Evolutionary conservation across 2,329 filamentous ascomycete species (phyloP).

Genomic region (Iodosphaeria phyllophila): DNA sequence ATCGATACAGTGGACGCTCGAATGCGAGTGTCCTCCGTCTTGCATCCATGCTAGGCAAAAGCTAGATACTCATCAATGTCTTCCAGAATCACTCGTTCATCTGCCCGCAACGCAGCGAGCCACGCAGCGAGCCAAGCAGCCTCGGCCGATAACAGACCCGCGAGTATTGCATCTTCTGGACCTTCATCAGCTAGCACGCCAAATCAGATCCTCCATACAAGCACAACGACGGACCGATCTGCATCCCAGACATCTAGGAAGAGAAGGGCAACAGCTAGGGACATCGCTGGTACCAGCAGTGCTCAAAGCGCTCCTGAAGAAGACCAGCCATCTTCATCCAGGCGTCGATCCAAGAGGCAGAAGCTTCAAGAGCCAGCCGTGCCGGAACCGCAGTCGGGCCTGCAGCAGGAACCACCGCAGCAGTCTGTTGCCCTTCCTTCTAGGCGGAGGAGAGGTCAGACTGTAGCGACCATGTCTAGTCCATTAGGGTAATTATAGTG

Average conservation of each 20-base stretch:
- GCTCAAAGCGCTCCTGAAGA: too few species aligned
- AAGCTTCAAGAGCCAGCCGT: slow-evolving; percentile 35
- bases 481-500: slow-evolving; percentile 35
- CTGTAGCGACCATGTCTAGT: slow-evolving; percentile 49
- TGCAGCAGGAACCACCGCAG: slow-evolving; percentile 13
- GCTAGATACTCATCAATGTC: slow-evolving; percentile 66
- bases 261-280: slow-evolving; percentile 49
- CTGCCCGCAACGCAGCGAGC: slow-evolving; percentile 46
- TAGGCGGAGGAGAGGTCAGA: slow-evolving; percentile 42
- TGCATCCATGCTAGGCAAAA: slow-evolving; percentile 5
- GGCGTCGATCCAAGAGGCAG: slow-evolving; percentile 52
- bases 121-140: slow-evolving; percentile 52
- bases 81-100: slow-evolving; percentile 88
- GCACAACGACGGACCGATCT: slow-evolving; percentile 20
- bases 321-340: slow-evolving; percentile 15
- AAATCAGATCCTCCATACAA: slow-evolving; percentile 18
- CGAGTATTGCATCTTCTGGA: slow-evolving; percentile 20
- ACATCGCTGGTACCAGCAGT: too few species aligned
- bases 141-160: slow-evolving; percentile 20
- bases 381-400: slow-evolving; percentile 4
- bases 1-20: slow-evolving; percentile 1
- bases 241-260: slow-evolving; percentile 42
- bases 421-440: slow-evolving; percentile 18
- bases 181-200: slow-evolving; percentile 22
- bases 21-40: slow-evolving; percentile 4